Base-by-base conservation (phyloP, 225 moss, liverwort and hornwort species). In the Bryoerythrophyllum caledonicum region DNA sequence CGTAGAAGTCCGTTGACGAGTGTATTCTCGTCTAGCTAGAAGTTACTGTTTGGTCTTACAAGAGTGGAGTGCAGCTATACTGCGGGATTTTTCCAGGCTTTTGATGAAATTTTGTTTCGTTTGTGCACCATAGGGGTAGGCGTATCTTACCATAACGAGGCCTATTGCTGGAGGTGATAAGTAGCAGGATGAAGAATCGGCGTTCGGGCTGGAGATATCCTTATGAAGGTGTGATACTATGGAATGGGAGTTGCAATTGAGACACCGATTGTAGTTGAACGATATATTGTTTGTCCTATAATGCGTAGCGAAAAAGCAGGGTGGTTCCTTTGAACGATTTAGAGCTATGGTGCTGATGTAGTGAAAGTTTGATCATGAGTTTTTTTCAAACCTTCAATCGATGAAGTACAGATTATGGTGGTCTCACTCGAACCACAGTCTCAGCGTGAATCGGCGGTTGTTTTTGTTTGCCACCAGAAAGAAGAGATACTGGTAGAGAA, bases 401-500 rank as follows among this genome's bases (percentile, higher is more conserved):
- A 23, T 15, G 62, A 44, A 63, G 46, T 53, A 66, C 13, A 67
- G 32, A 54, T 66, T 20, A 16, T 44, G 56, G 61, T 60, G 48
- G 32, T 35, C 23, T 19, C 65, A 9, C 26, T 37, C 55, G 53
- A 68, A 58, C 20, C 24, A 25, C 25, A 30, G 55, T 72, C 62
- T 63, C 25, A 57, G 55, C 61, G 32, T 30, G 63, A 61, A 15
- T 74, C 65, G 19, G 8, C 64, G 52, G 13, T 72, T 28, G 21
- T 38, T 28, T 70, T 66, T 52, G 24, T 57, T 63, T 78, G 14
- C 35, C 34, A 51, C 57, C 68, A 85, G 81, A 75, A 58, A 85
- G 58, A 48, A 74, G 71, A 81, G 78, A 72, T 67, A 71, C 38
- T 78, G 81, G 84, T 52, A 85, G 72, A 75, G 81, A 81, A 62